These are phyloP conservation scores for Salix koriyanagi DNA, from an alignment of 345 rosid genomes.

Conservation along the genomic window DNA sequence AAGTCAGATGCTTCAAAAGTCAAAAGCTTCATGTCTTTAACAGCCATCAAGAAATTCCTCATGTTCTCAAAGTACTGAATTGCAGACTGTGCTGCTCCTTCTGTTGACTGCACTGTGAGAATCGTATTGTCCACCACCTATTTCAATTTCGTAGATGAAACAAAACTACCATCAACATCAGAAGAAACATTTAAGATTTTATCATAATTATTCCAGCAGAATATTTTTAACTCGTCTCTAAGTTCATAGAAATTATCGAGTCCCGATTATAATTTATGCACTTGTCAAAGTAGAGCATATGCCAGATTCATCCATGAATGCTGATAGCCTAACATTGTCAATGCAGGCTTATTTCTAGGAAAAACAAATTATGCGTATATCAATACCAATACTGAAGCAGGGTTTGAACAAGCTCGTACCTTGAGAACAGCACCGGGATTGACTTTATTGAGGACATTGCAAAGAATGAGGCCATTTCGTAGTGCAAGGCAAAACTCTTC, in stretches of 20 bases:
- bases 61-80: slow-evolving; percentile 96
- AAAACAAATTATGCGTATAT: background rate
- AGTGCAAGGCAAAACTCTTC: slow-evolving; percentile 71
- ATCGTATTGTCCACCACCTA: slow-evolving; percentile 85
- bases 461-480: slow-evolving; percentile 86
- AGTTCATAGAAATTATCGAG: background rate
- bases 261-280: background rate
- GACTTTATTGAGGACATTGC: slow-evolving; percentile 95
- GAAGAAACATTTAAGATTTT: background rate
- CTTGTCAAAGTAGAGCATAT: background rate
- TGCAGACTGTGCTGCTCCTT: slow-evolving; percentile 96
- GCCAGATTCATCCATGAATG: background rate
- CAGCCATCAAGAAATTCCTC: slow-evolving; percentile 93
- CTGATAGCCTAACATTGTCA: background rate
- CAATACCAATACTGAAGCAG: background rate
- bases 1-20: slow-evolving; percentile 92
- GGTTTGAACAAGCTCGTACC: slow-evolving; percentile 31
- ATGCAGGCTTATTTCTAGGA: background rate
- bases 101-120: slow-evolving; percentile 62
- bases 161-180: background rate
- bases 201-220: background rate
- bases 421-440: slow-evolving; percentile 92
- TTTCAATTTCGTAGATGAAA: background rate
- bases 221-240: background rate
- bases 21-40: slow-evolving; percentile 88